Evolutionary conservation across 495 filamentous ascomycete species (phyloP).

Genomic region (Cudoniella acicularis): DNA sequence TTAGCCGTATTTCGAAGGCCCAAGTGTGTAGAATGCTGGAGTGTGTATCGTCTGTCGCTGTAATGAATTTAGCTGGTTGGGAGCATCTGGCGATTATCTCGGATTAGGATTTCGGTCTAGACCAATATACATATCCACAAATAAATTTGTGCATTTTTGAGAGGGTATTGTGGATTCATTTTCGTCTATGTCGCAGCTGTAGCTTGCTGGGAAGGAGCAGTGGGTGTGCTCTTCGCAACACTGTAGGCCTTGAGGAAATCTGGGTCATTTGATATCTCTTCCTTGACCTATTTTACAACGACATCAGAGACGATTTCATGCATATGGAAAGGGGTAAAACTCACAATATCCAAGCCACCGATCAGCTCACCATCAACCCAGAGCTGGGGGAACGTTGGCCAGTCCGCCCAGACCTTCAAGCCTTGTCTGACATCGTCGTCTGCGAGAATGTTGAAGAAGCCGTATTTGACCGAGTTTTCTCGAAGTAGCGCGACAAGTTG

Average conservation of each 20-base stretch:
- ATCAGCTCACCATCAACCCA: slow-evolving; percentile 43
- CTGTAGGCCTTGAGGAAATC: slow-evolving; percentile 73
- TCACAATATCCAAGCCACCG: slow-evolving; percentile 80
- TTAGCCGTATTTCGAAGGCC: too few relatives aligned
- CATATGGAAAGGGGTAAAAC: slow-evolving; percentile 33
- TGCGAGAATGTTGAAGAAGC: slow-evolving; percentile 97
- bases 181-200: slow-evolving; percentile 12
- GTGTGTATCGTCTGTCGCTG: too few relatives aligned
- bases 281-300: slow-evolving; percentile 44
- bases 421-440: slow-evolving; percentile 97
- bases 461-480: slow-evolving; percentile 88
- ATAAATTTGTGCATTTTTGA: not conserved
- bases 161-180: not conserved
- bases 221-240: slow-evolving; percentile 33
- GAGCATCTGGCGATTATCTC: too few relatives aligned
- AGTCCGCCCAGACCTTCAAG: slow-evolving; percentile 90
- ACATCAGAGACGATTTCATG: slow-evolving; percentile 1
- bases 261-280: slow-evolving; percentile 59
- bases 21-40: too few relatives aligned
- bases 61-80: too few relatives aligned
- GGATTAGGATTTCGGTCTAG: too few relatives aligned
- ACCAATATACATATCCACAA: too few relatives aligned
- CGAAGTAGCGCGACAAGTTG: slow-evolving; percentile 82
- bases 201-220: slow-evolving; percentile 3
- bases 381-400: slow-evolving; percentile 74